Base-by-base conservation (phyloP, 2,329 filamentous ascomycete species). In the Botryotinia globosa region DNA sequence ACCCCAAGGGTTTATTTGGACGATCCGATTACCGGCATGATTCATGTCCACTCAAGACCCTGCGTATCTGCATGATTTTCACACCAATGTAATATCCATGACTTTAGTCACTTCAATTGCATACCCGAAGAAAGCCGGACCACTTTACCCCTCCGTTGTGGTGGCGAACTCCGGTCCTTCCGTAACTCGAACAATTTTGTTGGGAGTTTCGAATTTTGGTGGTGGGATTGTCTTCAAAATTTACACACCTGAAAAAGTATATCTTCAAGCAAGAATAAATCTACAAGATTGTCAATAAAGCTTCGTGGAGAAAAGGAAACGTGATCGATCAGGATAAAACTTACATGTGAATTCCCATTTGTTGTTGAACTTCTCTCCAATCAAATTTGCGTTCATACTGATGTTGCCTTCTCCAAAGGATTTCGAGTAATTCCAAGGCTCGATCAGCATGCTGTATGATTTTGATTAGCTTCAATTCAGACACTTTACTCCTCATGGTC, bases 311-410 rank as follows among this genome's bases (percentile, higher is more conserved):
- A 37, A 32, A 39, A 37, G 16, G 6, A 42, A 20, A 44, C 16
- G 4, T 32, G 4, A 34, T 22, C 1, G 25, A 32, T 44, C 8
- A 39, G 34, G 9, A 51, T 10, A 68, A 76, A 75, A 76, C 64
- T 65, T 72, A 80, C 79, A 80, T 75, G 65, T 78, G 77, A 39
- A 79, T 77, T 6, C 76, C 79, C 77, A 79, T 78, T 39, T 80
- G 78, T n/a, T 69, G 73, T 66, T 80, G 79, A 20, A 80, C 76
- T 63, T 77, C 67, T 73, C 79, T 76, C 79, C 79, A 80, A 65
- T 80, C 79, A 56, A 77, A 79, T 64, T 79, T 79, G 1, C 70
- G 72, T 37, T 73, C 74, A 69, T 78, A 79, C 73, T 78, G 76
- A 72, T 79, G 79, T 58, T 80, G 79, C 71, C 77, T 73, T 39